Evolutionary conservation across 441 rosid genomes (phyloP).

Genomic region (Hura crepitans): DNA sequence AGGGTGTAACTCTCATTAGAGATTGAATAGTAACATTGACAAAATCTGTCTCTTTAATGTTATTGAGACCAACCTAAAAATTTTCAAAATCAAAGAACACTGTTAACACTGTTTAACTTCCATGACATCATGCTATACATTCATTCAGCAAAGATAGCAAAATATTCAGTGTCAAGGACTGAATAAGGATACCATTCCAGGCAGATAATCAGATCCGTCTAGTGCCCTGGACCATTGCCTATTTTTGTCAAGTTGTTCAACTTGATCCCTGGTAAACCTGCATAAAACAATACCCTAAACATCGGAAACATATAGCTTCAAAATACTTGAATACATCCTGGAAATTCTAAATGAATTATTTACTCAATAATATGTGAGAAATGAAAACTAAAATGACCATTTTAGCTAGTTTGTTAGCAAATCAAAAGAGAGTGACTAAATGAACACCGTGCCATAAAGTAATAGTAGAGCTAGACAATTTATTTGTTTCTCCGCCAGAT

Average conservation of each 20-base stretch:
- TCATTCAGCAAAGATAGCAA: neutral
- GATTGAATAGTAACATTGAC: conserved; percentile 95
- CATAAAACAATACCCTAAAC: conserved; percentile 16
- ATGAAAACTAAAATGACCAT: neutral
- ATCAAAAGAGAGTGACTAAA: neutral
- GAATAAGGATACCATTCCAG: conserved; percentile 67
- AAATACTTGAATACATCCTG: neutral
- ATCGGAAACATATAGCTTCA: neutral
- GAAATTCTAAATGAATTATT: neutral
- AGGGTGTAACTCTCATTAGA: conserved; percentile 90
- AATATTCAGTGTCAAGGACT: neutral
- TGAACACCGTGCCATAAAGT: neutral
- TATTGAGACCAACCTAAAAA: conserved; percentile 87
- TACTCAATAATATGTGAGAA: neutral
- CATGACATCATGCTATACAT: neutral
- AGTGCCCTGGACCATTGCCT: conserved; percentile 95
- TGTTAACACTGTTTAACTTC: conserved; percentile 11
- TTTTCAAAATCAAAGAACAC: conserved; percentile 11
- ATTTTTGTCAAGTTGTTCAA: conserved; percentile 72
- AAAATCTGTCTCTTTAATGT: conserved; percentile 92
- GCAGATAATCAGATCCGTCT: conserved; percentile 97
- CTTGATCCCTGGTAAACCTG: conserved; percentile 81
- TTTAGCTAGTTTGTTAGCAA: neutral
- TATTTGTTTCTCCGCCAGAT: neutral
- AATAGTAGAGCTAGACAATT: neutral